Base-by-base conservation (phyloP, 225 moss, liverwort and hornwort genomes). In the Pseudisothecium myosuroides region DNA sequence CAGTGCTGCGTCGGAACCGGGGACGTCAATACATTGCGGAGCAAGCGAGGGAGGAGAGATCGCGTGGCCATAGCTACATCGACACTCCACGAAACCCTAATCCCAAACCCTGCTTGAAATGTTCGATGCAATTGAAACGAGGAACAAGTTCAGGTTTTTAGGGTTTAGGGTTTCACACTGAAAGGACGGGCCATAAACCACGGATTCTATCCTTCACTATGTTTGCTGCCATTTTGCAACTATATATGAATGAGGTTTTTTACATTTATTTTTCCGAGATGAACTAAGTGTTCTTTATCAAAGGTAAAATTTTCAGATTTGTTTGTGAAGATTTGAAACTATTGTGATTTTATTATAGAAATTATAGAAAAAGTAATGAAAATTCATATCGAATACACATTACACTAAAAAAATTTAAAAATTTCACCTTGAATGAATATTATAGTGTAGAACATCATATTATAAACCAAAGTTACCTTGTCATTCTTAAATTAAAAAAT, bases 11-110 rank as follows among this genome's bases (percentile, higher is more conserved):
- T 59, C 43, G 58, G 55, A 34, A n/a, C 59, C 29, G 45, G 45
- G 3, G 89, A 75, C 43, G 68, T 41, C 27, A 83, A 61, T 29
- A 36, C 88, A 75, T 32, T n/a, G 50, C 91, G 85, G 87, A 86
- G 41, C 80, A 93, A 9, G 43, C 89, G 86, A 9, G n/a, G n/a
- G 17, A 89, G 71, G 13, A 65, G 79, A 34, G 86, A 77, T 61
- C 91, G 87, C 18, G 80, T n/a, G 41, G 93, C 93, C 93, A 93
- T 93, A 17, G 75, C 89, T 84, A 65, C 67, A 87, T 87, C 8
- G 41, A 59, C 26, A 75, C 49, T 73, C 27, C 34, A 17, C 71
- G 56, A 58, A 80, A 64, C 65, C 89, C 83, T 89, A 54, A 32
- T 13, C 43, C n/a, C 45, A 64, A 54, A 4, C 28, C 21, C 62